Base-by-base conservation (phyloP, 495 filamentous ascomycete species). In the Poronia punctata region DNA sequence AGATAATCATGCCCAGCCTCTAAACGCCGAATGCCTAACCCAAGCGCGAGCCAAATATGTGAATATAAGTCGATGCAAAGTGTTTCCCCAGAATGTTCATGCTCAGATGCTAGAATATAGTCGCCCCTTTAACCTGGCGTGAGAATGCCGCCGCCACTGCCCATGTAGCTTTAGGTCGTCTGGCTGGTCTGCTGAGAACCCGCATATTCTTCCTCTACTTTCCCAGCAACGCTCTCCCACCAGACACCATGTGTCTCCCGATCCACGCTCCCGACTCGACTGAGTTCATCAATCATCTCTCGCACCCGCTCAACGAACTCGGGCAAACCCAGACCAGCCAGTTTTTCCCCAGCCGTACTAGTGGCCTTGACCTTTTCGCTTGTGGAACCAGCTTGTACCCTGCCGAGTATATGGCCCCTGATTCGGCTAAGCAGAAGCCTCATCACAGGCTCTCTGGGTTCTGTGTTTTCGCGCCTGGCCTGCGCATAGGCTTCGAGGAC, bases 221-320 rank as follows among this genome's bases (percentile, higher is more conserved):
- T 61, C 59, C 65, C 63, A 1, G 67, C 67, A 42, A 95, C 65
- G 24, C 66, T 63, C 60, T 93, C 86, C 74, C 94, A 96, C 74
- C 88, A 88, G 42, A 59, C 40, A 18, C 77, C 78, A 65, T 96
- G 93, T 29, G 80, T 77, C 36, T 76, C 71, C 57, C 86, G 79
- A 60, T 97, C 90, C 23, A 95, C 82, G 29, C 74, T 73, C 8
- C 82, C 78, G 17, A 95, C 78, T 53, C 75, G 78, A 41, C 74
- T 72, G 48, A 94, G 58, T 62, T 84, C 80, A 10, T 95, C 89
- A 10, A 88, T 83, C 47, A 95, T 73, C 22, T 80, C 77, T 5
- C 84, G 80, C n/a, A 97, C 79, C 54, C 79, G 80, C 33, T 67
- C 78, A n/a, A 90, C 82, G 63, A 94, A 95, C 62, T 98, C 92